phyloP scores from a whole-genome alignment of 1,139 yeast species.

The Kodamaea ohmeri region DNA sequence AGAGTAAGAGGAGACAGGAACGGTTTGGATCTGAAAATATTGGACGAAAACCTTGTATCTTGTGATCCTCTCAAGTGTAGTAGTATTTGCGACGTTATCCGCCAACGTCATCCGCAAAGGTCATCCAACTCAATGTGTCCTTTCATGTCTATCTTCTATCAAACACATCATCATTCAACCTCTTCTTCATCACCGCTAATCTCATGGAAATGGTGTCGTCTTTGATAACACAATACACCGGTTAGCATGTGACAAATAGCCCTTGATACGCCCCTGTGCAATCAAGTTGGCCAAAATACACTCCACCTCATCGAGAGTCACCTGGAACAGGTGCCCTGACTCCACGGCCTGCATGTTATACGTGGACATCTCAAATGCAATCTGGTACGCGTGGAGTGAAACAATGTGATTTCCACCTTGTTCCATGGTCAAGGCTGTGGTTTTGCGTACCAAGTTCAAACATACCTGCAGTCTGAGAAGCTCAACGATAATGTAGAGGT shows the following conservation, averaged over 20 bases:
- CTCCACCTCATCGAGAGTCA: slow-evolving; percentile 56
- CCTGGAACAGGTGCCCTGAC: slow-evolving; percentile 5
- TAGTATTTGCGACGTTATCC: too few relatives aligned
- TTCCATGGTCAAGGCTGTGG: slow-evolving; percentile 29
- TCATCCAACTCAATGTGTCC: too few relatives aligned
- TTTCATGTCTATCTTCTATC: too few relatives aligned
- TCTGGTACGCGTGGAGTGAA: slow-evolving; percentile 45
- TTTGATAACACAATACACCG: slow-evolving; percentile 75
- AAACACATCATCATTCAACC: not conserved
- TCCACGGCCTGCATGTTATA: slow-evolving; percentile 13
- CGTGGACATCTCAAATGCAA: slow-evolving; percentile 44
- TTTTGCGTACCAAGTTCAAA: slow-evolving; percentile 51
- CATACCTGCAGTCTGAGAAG: slow-evolving; percentile 51
- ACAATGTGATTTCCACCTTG: slow-evolving; percentile 33
- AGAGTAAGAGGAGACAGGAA: too few relatives aligned
- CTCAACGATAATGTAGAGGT: slow-evolving; percentile 62
- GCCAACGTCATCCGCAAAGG: too few relatives aligned
- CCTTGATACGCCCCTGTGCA: slow-evolving; percentile 62
- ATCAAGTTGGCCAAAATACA: slow-evolving; percentile 71
- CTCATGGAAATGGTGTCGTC: slow-evolving; percentile 57
- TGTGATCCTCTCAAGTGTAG: too few relatives aligned
- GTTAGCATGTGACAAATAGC: slow-evolving; percentile 77
- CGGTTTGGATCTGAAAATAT: too few relatives aligned
- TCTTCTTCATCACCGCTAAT: not conserved
- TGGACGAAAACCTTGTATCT: too few relatives aligned